phyloP scores from a whole-genome alignment of 371 early-diverging fungal genomes.

The Amoeboradix gromovi region DNA sequence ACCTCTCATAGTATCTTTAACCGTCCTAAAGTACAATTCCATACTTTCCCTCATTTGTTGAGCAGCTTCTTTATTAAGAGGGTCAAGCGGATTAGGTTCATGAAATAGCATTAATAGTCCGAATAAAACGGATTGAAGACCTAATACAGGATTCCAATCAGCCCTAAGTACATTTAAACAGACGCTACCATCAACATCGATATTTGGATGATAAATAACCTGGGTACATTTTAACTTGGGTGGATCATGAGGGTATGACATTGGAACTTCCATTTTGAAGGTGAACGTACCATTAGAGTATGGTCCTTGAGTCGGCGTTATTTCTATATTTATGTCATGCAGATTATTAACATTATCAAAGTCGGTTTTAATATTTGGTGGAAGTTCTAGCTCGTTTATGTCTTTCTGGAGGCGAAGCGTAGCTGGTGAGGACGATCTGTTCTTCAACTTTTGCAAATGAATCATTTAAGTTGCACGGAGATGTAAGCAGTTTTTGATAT shows the following conservation, averaged over 20 bases:
- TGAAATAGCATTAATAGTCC: conserved; percentile 80
- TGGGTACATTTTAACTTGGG: conserved; percentile 84
- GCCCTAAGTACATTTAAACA: conserved; percentile 96
- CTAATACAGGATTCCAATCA: conserved; percentile 98
- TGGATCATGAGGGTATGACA: conserved; percentile 91
- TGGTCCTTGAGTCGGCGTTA: conserved; percentile 27
- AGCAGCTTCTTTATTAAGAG: conserved; percentile 47
- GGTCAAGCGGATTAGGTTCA: conserved; percentile 97
- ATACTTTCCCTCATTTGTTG: background rate
- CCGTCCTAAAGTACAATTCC: background rate
- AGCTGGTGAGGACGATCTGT: background rate
- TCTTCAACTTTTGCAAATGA: background rate
- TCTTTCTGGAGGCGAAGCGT: background rate
- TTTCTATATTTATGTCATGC: conserved; percentile 38
- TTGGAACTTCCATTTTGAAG: conserved; percentile 63
- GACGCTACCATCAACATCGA: conserved; percentile 84
- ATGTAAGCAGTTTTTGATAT: too few species aligned
- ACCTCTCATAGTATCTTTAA: background rate
- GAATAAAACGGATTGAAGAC: conserved; percentile 73
- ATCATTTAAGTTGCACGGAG: too few species aligned
- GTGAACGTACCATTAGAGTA: conserved; percentile 71
- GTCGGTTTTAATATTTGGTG: conserved; percentile 36
- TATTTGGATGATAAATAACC: conserved; percentile 92
- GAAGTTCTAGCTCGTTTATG: conserved; percentile 16
- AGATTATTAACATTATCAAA: conserved; percentile 54